Evolutionary conservation across 352 stramenopile genomes (phyloP).

Genomic region (Phytophthora ohioensis): DNA sequence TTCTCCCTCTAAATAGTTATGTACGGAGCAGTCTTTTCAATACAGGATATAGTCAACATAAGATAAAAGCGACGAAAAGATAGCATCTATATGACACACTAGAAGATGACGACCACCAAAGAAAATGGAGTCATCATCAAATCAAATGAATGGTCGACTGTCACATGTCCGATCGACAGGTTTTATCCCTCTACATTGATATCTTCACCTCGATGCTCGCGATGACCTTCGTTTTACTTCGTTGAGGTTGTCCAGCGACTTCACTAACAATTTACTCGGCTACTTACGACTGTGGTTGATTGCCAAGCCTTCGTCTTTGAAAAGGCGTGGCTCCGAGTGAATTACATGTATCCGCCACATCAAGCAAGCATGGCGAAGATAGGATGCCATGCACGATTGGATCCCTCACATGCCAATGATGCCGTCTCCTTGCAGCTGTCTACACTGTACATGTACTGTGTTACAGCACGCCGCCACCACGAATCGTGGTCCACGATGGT

Average conservation of each 20-base stretch:
- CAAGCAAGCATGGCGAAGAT: neutral
- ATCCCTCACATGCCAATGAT: neutral
- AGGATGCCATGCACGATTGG: neutral
- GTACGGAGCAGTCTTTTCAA: neutral
- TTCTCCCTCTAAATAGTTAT: neutral
- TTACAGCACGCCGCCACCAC: neutral
- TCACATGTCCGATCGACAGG: constrained; percentile 2
- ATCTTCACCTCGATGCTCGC: too few relatives aligned
- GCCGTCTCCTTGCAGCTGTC: too few relatives aligned
- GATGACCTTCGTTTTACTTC: too few relatives aligned
- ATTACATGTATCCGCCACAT: neutral
- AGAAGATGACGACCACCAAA: constrained; percentile 8
- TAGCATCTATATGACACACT: neutral
- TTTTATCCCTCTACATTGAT: too few relatives aligned
- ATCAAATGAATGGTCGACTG: constrained; percentile 14
- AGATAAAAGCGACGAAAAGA: constrained; percentile 2
- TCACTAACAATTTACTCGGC: neutral
- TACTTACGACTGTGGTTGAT: neutral
- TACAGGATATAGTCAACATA: constrained; percentile 1
- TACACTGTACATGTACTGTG: too few relatives aligned
- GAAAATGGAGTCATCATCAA: neutral
- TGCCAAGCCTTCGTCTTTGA: constrained; percentile 1
- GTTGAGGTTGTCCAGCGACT: neutral
- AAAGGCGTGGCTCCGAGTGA: neutral
- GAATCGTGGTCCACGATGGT: neutral